Evolutionary conservation across 805 yeast genomes (phyloP).

Genomic region (Ogataea corticis): DNA sequence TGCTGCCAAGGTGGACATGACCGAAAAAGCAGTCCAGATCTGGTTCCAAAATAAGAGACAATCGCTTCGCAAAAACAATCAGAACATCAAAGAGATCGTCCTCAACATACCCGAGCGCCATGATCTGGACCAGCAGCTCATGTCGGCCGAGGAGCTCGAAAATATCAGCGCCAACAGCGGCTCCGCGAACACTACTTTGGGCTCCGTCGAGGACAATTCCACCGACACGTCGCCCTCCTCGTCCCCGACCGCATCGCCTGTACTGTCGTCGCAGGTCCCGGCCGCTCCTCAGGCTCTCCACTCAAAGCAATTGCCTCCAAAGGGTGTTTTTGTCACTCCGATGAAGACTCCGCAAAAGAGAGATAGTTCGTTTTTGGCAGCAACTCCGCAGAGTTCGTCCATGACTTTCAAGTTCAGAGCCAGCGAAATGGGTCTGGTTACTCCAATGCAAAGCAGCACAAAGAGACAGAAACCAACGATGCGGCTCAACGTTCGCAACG

Average conservation of each 20-base stretch:
- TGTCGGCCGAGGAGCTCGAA: conserved; percentile 18
- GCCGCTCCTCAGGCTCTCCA: conserved; percentile 3
- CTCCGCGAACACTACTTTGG: conserved; percentile 4
- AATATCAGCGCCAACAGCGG: conserved; percentile 1
- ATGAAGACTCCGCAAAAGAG: conserved; percentile 19
- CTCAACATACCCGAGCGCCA: conserved; percentile 28
- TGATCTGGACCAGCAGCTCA: conserved; percentile 28
- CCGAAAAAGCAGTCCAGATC: conserved; percentile 96
- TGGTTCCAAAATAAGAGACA: conserved; percentile 98
- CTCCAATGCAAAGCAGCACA: conserved; percentile 27
- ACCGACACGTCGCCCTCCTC: conserved; percentile 16
- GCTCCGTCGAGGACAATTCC: conserved; percentile 6
- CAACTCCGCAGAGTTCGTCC: conserved; percentile 17
- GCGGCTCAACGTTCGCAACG: conserved; percentile 21
- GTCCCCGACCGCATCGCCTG: conserved; percentile 7
- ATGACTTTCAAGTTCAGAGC: conserved; percentile 41
- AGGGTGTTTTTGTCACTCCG: conserved; percentile 28
- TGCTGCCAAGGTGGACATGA: conserved; percentile 82
- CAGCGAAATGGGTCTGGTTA: conserved; percentile 32
- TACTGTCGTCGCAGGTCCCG: background rate
- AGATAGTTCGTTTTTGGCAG: conserved; percentile 5
- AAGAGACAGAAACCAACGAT: conserved; percentile 34
- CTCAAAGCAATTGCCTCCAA: conserved; percentile 24
- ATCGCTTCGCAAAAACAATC: conserved; percentile 54
- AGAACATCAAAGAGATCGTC: conserved; percentile 32